Evolutionary conservation across 768 basidiomycete species (phyloP).

Genomic region (Tylopilus sp.): DNA sequence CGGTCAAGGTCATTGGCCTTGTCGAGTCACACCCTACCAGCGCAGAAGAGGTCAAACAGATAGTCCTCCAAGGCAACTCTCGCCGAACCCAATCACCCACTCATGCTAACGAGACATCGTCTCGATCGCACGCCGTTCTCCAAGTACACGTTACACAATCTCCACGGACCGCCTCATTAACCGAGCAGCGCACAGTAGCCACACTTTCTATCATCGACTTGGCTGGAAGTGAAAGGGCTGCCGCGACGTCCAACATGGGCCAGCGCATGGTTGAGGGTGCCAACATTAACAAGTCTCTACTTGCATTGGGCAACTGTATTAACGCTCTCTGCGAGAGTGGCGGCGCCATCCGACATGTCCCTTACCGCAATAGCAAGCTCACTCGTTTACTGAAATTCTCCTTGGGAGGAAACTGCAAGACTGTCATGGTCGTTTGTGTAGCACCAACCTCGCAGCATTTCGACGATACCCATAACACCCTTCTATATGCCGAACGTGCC

Average conservation of each 20-base stretch:
- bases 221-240: constrained; percentile 95
- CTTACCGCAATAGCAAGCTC: constrained; percentile 97
- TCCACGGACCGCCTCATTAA: constrained; percentile 79
- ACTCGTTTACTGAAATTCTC: constrained; percentile 97
- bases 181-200: constrained; percentile 79
- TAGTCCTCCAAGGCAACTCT: constrained; percentile 85
- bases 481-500: constrained; percentile 95
- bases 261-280: constrained; percentile 98
- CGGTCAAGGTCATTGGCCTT: constrained; percentile 85
- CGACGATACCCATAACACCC: constrained; percentile 98
- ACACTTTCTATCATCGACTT: constrained; percentile 98
- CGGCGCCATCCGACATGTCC: constrained; percentile 83
- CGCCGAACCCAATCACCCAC: constrained; percentile 92
- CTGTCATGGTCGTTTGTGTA: constrained; percentile 98
- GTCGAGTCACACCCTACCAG: constrained; percentile 75
- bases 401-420: constrained; percentile 97
- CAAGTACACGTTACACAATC: constrained; percentile 91
- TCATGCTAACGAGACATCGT: constrained; percentile 94
- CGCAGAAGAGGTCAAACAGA: constrained; percentile 91
- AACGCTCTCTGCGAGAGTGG: constrained; percentile 97
- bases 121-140: constrained; percentile 95
- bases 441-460: constrained; percentile 95
- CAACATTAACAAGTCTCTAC: constrained; percentile 98
- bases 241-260: constrained; percentile 96
- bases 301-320: constrained; percentile 97